These are phyloP conservation scores for Lasiodiplodia sp. DNA, from an alignment of 2,329 filamentous ascomycete species.

Conservation along the genomic window DNA sequence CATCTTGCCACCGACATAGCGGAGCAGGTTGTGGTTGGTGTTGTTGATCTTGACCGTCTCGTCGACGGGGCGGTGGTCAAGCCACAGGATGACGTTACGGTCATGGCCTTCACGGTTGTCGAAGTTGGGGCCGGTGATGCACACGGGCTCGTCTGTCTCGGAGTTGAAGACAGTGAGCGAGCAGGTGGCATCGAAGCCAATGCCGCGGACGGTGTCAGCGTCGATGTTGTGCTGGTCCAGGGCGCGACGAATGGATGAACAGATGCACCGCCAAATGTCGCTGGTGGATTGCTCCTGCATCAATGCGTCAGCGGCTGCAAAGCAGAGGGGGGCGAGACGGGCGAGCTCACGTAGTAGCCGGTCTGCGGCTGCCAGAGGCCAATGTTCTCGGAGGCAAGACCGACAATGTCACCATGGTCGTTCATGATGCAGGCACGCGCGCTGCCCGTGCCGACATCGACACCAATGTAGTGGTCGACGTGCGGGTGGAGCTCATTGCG, in stretches of 20 bases:
- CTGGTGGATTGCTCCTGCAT: conserved; percentile 92
- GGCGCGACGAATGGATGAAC: conserved; percentile 82
- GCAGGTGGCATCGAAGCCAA: conserved; percentile 99
- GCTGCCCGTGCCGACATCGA: conserved; percentile 96
- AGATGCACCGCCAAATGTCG: conserved; percentile 97
- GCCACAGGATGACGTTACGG: conserved; percentile 95
- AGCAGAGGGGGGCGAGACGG: not conserved
- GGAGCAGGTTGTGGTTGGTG: conserved; percentile 88
- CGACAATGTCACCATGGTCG: conserved; percentile 83
- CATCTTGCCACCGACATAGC: conserved; percentile 98
- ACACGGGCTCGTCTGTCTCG: conserved; percentile 88
- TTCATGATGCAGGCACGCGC: conserved; percentile 97
- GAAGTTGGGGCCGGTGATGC: conserved; percentile 90
- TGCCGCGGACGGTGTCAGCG: conserved; percentile 77
- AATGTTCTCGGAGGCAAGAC: conserved; percentile 61
- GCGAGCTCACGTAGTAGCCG: conserved; percentile 59
- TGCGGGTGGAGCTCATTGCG: conserved; percentile 65
- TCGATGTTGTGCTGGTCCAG: conserved; percentile 83
- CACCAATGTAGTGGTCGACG: conserved; percentile 75
- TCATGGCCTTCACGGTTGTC: conserved; percentile 78
- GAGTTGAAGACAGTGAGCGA: conserved; percentile 89
- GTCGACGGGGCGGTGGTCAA: conserved; percentile 89
- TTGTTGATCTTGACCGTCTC: conserved; percentile 95
- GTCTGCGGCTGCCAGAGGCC: conserved; percentile 61
- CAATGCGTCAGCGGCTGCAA: conserved; percentile 31